Base-by-base conservation (phyloP, 129 eudicot genomes). In the Oenanthe sinensis region DNA sequence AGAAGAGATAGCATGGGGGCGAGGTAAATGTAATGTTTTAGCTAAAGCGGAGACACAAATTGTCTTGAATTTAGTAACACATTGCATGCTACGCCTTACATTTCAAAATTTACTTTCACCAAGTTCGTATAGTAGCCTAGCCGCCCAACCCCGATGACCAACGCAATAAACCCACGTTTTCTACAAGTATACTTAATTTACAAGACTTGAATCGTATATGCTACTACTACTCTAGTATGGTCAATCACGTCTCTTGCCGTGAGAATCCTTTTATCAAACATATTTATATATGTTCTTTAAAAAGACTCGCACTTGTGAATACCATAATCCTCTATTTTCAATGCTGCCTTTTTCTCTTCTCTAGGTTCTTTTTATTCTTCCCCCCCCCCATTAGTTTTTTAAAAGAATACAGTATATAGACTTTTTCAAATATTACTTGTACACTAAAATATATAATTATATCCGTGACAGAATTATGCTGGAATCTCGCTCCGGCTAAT, bases 191-290 rank as follows among this genome's bases (percentile, higher is more conserved):
- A n/a, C 68, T 60, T n/a, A 33, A 3, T 30, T 60, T 10, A 10
- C 68, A 24, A 60, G 68, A n/a, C 68, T 60, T 60, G 15, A 1
- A 58, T 60, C 33, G 2, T 22, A 8, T n/a, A 33, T 33, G 36
- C 36, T 33, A 33, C 36, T 7, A 24, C 0, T 0, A 30, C 24
- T 60, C 68, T 60, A 24, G 68, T 8, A 60, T 60, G 68, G 68
- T 60, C 68, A 60, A 60, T 33, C 68, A 60, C 68, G 68, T 60
- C 24, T 60, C 30, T 60, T 60, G 68, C 68, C 68, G 68, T 60
- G 33, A 60, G 68, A 60, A 60, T 60, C 68, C 68, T 60, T 60
- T 60, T n/a, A 60, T 60, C 68, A 60, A 58, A 58, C 67, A 58
- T 24, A n/a, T n/a, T n/a, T 30, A 26, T 24, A n/a, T 60, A 1